Evolutionary conservation across 2,329 filamentous ascomycete species (phyloP), one percentile per base, ranked within the genome.

Genomic region (Exophiala aquamarina): DNA sequence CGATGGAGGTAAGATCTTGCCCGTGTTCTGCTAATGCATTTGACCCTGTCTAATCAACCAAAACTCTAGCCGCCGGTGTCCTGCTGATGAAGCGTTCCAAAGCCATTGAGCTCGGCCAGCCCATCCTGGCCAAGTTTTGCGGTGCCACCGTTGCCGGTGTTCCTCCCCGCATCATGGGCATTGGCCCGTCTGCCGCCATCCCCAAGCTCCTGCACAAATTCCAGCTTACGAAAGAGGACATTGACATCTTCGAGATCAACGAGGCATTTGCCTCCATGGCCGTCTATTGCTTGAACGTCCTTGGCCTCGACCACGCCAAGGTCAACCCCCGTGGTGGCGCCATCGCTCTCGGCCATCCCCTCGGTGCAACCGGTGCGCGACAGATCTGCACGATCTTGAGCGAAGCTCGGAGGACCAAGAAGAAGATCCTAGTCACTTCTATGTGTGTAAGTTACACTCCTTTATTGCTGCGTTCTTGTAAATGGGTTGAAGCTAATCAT

Each of bases 201-300:
- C 82, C 81, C 54, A 98, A 98, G 81, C 82, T 98, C 21, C 80
- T 98, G 36, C 71, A 71, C 63, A 85, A 93, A 73, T 83, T 86
- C 78, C 83, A 86, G 70, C 71, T 98, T 52, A 81, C 78, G 18
- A 74, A 95, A 44, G 80, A 85, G 49, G 93, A 97, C 61, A 81
- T 93, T 53, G 93, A 98, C 64, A 79, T 97, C 28, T 77, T 92
- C 59, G 93, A 97, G 78, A 72, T 98, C 65, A 98, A 98, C 75
- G 93, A 98, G 78, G 93, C 93, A 1, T 98, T 98, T 63, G 92
- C 91, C 17, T 93, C 87, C 42, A 97, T 97, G 93, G 91, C 89
- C 1, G 91, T 96, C 21, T 97, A 96, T 79, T 95, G 90, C 72
- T 73, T 87, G 45, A 78, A 89, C 61, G 81, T 92, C 69, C 62